Evolutionary conservation across 2,329 filamentous ascomycete species (phyloP), one percentile per base, ranked within the genome.

Genomic region (Trichothecium sympodiale): DNA sequence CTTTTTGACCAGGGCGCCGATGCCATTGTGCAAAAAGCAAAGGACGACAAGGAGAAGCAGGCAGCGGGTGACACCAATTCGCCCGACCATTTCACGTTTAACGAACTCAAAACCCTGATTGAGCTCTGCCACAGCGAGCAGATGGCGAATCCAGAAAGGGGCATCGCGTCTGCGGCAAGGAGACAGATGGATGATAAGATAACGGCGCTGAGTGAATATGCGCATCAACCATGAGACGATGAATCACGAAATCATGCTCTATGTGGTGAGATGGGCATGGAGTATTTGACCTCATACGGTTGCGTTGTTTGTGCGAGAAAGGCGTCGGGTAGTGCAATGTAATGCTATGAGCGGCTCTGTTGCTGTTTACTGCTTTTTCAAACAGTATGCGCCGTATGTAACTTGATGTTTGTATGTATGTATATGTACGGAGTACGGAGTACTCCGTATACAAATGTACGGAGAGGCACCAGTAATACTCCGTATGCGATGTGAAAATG

Each of bases 121-220:
- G 77, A 82, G 60, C 59, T 83, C 36, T 81, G 69, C 54, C 82
- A 77, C 48, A 81, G 77, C 47, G 78, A 82, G 56, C 71, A 71
- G 49, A 53, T 83, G 43, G 69, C 69, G 6, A 77, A 79, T 46
- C 70, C 76, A 34, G 74, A 83, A 57, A 63, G 83, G 44, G 80
- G 83, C 23, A 73, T 83, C 38, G 71, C 69, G 31, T 67, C 75
- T 16, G 71, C 74, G 40, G 82, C 81, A 3, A 77, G 74, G 64
- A 67, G 81, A 51, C 69, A 72, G 50, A 69, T 86, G 69, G 78
- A 74, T 38, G 80, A 84, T 48, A 78, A 80, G 61, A 55, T 83
- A 49, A 56, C 83, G 41, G 73, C 71, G 46, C 60, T 88, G 47
- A 82, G 77, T 48, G 82, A 87, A 63, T 68, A 77, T 47, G 76